A percentile compares a stretch with the other conserved stretches of the same genome.
Evolutionary conservation across 2,329 filamentous ascomycete species (phyloP).

Genomic region (Arachnomyces sp.): DNA sequence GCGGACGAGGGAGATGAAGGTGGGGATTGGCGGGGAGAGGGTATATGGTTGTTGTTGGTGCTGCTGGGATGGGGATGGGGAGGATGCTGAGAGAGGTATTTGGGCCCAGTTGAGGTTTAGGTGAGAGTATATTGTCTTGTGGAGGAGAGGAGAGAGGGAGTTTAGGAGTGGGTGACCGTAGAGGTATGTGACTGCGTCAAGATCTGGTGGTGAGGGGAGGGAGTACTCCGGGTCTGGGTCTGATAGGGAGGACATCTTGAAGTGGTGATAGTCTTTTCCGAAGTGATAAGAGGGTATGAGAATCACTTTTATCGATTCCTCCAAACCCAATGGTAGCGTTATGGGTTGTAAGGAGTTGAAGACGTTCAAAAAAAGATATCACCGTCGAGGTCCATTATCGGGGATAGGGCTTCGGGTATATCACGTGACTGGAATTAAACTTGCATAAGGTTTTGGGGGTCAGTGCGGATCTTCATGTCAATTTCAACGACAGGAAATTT

Average conservation of each 20-base stretch:
- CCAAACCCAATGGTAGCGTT: too few species aligned
- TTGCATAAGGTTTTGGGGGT: too few species aligned
- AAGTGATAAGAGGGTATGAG: background rate
- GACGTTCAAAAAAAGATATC: too few species aligned
- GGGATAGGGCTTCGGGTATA: too few species aligned
- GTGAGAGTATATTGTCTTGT: constrained; percentile 47
- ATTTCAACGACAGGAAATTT: too few species aligned
- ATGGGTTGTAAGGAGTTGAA: too few species aligned
- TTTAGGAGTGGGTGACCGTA: constrained; percentile 52
- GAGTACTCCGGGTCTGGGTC: constrained; percentile 22
- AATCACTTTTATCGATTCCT: constrained; percentile 7
- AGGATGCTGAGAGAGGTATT: constrained; percentile 38
- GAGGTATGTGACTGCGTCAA: constrained; percentile 47
- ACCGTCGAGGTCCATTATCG: too few species aligned
- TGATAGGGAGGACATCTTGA: constrained; percentile 9
- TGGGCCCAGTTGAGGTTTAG: constrained; percentile 47
- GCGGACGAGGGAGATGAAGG: constrained; percentile 28
- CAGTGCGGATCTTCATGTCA: too few species aligned
- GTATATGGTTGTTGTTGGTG: constrained; percentile 28
- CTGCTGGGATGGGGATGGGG: constrained; percentile 16
- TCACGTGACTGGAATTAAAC: too few species aligned
- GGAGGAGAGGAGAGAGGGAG: constrained; percentile 49
- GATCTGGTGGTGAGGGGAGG: constrained; percentile 22
- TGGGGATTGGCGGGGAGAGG: constrained; percentile 26
- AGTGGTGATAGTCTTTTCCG: constrained; percentile 14